phyloP scores from a whole-genome alignment of 768 basidiomycete genomes.

The Scleroderma citrinum region DNA sequence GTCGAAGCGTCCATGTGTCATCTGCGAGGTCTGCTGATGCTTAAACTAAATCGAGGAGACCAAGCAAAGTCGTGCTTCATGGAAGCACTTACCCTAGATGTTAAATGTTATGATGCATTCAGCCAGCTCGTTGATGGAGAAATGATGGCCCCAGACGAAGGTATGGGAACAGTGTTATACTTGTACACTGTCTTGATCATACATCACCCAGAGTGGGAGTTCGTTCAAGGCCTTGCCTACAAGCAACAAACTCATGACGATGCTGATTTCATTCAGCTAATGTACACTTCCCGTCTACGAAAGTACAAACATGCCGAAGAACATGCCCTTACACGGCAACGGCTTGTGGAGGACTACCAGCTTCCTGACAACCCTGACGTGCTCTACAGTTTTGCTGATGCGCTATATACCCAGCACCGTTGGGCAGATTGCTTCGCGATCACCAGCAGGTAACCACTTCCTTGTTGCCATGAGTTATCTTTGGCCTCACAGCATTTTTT shows the following conservation, averaged over 20 bases:
- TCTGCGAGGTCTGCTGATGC: slow-evolving; percentile 87
- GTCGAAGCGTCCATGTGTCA: slow-evolving; percentile 98
- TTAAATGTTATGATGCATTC: slow-evolving; percentile 96
- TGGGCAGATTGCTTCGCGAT: slow-evolving; percentile 94
- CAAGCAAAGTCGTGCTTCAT: slow-evolving; percentile 93
- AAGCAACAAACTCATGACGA: slow-evolving; percentile 80
- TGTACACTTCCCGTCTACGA: slow-evolving; percentile 86
- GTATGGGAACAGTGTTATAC: slow-evolving; percentile 33
- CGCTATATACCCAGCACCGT: slow-evolving; percentile 78
- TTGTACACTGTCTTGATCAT: slow-evolving; percentile 5
- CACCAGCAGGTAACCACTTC: slow-evolving; percentile 57
- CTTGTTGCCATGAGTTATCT: background rate
- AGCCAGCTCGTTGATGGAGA: slow-evolving; percentile 84
- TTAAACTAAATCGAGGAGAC: slow-evolving; percentile 85
- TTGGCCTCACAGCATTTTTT: background rate
- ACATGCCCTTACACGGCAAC: slow-evolving; percentile 71
- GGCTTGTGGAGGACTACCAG: slow-evolving; percentile 78
- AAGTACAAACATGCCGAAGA: slow-evolving; percentile 85
- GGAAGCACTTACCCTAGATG: slow-evolving; percentile 91
- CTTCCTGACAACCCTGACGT: slow-evolving; percentile 92
- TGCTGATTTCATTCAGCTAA: slow-evolving; percentile 85
- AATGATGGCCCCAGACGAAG: slow-evolving; percentile 96
- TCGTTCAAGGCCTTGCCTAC: slow-evolving; percentile 81
- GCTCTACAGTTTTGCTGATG: slow-evolving; percentile 84
- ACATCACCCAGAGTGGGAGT: slow-evolving; percentile 79